Percentiles rank a stretch among this genome's conserved stretches.
phyloP scores from a whole-genome alignment of 2,329 filamentous ascomycete species.

The Curvularia sp. region DNA sequence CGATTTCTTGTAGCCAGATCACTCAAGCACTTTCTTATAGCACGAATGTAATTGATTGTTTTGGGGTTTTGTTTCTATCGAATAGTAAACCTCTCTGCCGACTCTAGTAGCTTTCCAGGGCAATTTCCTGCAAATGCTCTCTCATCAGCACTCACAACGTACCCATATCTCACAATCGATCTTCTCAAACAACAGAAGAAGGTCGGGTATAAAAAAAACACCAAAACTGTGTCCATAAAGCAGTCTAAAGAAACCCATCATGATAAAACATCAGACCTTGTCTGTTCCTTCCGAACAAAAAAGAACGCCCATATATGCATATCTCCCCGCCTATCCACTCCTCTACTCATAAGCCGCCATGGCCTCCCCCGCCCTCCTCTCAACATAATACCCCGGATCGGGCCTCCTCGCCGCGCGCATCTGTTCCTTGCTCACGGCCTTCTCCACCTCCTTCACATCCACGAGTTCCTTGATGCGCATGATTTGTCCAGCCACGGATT shows the following conservation, averaged over 20 bases:
- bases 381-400: constrained; percentile 80
- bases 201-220: neutral
- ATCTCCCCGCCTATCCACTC: too few relatives aligned
- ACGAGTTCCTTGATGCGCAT: constrained; percentile 95
- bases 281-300: neutral
- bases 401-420: constrained; percentile 75
- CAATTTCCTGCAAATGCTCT: too few relatives aligned
- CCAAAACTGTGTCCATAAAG: neutral
- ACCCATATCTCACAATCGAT: neutral
- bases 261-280: neutral
- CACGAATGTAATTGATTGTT: neutral
- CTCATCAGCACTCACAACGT: neutral
- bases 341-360: constrained; percentile 26
- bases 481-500: constrained; percentile 85
- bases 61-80: too few relatives aligned
- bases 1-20: neutral
- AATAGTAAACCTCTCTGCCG: neutral
- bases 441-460: constrained; percentile 77
- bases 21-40: neutral
- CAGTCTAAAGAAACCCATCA: neutral
- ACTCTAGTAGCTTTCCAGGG: neutral
- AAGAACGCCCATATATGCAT: neutral
- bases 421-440: constrained; percentile 68
- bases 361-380: constrained; percentile 57
- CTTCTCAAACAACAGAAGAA: neutral